Percentiles rank a stretch among this genome's conserved stretches.
Conservation (phyloP, 2,329 filamentous ascomycete genomes). For the Fusarium sp. region DNA sequence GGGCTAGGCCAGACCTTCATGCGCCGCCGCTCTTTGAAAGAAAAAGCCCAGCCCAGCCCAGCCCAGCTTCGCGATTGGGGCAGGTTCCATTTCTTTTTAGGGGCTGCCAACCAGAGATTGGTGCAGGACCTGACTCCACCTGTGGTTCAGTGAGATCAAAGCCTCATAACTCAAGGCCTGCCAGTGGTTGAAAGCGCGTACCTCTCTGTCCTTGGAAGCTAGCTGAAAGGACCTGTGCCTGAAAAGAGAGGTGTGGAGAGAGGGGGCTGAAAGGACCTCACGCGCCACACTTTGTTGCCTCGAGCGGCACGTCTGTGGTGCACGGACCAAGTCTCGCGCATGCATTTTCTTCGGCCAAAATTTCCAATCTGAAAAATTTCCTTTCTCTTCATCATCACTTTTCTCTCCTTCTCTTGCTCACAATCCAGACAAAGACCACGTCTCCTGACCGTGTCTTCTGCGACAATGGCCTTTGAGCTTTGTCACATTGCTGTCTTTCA, state of each 20-base stretch:
- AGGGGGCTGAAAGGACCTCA: slow-evolving; percentile 12
- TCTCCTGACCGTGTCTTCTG: background rate
- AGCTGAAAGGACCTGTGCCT: background rate
- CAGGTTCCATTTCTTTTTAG: slow-evolving; percentile 19
- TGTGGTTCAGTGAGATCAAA: slow-evolving; percentile 15
- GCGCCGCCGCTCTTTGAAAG: slow-evolving; percentile 24
- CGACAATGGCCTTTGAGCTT: background rate
- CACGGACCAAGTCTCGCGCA: slow-evolving; percentile 37
- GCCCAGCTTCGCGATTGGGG: background rate
- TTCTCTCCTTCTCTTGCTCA: background rate
- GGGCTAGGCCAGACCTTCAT: background rate
- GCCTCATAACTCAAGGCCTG: slow-evolving; percentile 23
- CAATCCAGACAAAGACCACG: slow-evolving; percentile 11
- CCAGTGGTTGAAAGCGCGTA: background rate
- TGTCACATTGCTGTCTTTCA: slow-evolving; percentile 19
- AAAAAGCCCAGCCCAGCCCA: background rate
- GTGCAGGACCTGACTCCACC: slow-evolving; percentile 5
- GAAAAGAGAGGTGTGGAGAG: background rate
- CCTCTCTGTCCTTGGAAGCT: background rate
- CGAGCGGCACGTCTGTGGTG: slow-evolving; percentile 25
- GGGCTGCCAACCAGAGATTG: background rate
- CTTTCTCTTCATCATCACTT: slow-evolving; percentile 41
- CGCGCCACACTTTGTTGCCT: slow-evolving; percentile 30
- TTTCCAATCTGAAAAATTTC: slow-evolving; percentile 40
- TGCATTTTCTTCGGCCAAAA: slow-evolving; percentile 40